phyloP scores from a whole-genome alignment of 2,329 filamentous ascomycete genomes.

The Colletotrichum lentis region DNA sequence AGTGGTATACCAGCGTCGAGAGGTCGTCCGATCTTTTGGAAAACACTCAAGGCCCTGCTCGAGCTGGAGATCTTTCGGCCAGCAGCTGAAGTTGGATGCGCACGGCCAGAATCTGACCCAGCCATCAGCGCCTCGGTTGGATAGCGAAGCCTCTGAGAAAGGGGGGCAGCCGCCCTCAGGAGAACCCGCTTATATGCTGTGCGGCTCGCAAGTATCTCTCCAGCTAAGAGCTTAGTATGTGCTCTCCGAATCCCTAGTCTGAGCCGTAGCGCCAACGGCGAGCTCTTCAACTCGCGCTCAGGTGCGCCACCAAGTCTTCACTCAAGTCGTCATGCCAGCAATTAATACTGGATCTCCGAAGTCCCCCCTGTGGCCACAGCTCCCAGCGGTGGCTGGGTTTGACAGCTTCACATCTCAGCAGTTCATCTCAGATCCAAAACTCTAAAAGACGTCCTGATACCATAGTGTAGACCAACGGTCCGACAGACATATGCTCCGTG shows the following conservation, averaged over 20 bases:
- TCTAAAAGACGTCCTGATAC: slow-evolving; percentile 22
- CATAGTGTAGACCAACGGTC: too few species aligned
- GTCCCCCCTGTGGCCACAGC: not conserved
- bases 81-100: not conserved
- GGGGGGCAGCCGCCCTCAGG: not conserved
- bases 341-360: not conserved
- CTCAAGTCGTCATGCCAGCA: not conserved
- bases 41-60: not conserved
- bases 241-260: not conserved
- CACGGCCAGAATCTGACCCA: not conserved
- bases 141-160: not conserved
- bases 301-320: slow-evolving; percentile 17
- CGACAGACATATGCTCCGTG: not conserved
- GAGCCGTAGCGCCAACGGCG: not conserved
- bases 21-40: not conserved
- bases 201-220: not conserved
- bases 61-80: not conserved
- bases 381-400: slow-evolving; percentile 17
- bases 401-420: slow-evolving; percentile 20
- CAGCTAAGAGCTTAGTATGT: not conserved
- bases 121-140: not conserved
- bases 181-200: not conserved
- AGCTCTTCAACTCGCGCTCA: slow-evolving; percentile 8
- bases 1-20: not conserved
- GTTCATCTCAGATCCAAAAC: slow-evolving; percentile 19